These are phyloP conservation scores for Chlorella sp. DNA, from an alignment of 139 green algal species.

Conservation along the genomic window DNA sequence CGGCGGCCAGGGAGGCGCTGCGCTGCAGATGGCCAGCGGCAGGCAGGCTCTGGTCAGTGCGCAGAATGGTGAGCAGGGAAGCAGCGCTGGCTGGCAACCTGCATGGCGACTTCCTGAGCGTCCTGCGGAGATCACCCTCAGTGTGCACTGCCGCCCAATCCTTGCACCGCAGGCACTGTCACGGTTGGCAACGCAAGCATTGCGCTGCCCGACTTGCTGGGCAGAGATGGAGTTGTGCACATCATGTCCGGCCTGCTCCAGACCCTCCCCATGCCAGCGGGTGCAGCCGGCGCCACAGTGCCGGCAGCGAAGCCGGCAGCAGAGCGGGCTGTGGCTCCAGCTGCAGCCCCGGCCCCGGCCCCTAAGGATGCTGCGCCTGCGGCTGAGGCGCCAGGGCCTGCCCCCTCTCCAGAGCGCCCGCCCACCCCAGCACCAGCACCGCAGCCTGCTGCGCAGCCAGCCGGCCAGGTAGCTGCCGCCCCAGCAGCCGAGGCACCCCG, in stretches of 20 bases:
- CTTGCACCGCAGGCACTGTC: constrained; percentile 3
- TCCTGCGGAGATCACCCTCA: too few species aligned
- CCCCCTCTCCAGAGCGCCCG: not conserved
- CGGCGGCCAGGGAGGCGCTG: not conserved
- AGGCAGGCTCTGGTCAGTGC: not conserved
- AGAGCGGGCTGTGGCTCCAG: too few species aligned
- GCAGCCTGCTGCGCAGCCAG: not conserved
- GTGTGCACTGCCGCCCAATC: too few species aligned
- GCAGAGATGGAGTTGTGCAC: constrained; percentile 8
- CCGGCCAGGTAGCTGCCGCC: not conserved
- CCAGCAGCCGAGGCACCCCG: not conserved
- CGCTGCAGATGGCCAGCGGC: not conserved
- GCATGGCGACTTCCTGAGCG: not conserved
- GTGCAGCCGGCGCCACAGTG: not conserved
- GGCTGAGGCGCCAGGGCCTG: not conserved
- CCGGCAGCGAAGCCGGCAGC: not conserved
- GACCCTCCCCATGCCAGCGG: not conserved
- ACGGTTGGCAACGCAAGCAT: not conserved
- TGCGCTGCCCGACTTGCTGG: not conserved
- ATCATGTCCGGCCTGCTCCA: not conserved
- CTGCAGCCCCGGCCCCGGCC: too few species aligned
- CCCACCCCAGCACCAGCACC: not conserved
- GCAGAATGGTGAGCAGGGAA: not conserved
- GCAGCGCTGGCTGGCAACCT: not conserved
- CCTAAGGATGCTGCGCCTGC: not conserved